These are phyloP conservation scores for Dipodascus albidus DNA, from an alignment of 805 yeast genomes.

Conservation along the genomic window DNA sequence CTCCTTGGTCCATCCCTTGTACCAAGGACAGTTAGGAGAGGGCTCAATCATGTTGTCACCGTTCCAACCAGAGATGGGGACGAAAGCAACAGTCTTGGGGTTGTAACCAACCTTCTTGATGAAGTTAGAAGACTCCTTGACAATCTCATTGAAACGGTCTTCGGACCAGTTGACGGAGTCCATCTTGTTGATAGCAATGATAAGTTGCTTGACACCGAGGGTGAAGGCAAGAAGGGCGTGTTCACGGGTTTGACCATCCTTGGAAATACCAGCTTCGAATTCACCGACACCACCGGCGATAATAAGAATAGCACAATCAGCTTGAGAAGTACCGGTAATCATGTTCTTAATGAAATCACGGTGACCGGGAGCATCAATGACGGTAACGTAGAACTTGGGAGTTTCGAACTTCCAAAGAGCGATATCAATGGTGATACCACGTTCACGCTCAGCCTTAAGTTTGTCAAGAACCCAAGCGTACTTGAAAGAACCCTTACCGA, in stretches of 20 bases:
- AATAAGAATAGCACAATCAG: conserved; percentile 83
- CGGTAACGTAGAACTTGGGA: conserved; percentile 80
- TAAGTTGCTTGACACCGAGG: conserved; percentile 77
- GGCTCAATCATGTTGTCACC: conserved; percentile 90
- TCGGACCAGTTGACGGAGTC: conserved; percentile 85
- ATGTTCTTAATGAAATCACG: conserved; percentile 93
- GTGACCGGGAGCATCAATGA: conserved; percentile 94
- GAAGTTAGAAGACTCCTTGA: conserved; percentile 68
- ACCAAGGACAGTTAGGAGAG: conserved; percentile 75
- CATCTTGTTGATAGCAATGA: conserved; percentile 92
- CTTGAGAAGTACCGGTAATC: conserved; percentile 93
- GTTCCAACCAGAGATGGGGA: conserved; percentile 86
- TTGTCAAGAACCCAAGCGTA: conserved; percentile 97
- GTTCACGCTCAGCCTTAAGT: conserved; percentile 91
- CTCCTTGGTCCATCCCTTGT: conserved; percentile 78
- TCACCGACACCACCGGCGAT: conserved; percentile 92
- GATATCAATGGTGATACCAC: conserved; percentile 94
- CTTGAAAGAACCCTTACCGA: conserved; percentile 95
- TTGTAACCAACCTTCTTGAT: conserved; percentile 79
- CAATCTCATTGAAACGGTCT: conserved; percentile 67
- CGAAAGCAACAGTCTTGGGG: conserved; percentile 75
- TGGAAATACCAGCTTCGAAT: conserved; percentile 90
- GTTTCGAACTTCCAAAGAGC: conserved; percentile 91
- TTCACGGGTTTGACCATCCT: conserved; percentile 93
- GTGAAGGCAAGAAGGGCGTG: conserved; percentile 87